Percentiles rank a stretch among this genome's conserved stretches.
Evolutionary conservation across 148 eudicot genomes (phyloP).

Genomic region (Rhododendron ovatum): DNA sequence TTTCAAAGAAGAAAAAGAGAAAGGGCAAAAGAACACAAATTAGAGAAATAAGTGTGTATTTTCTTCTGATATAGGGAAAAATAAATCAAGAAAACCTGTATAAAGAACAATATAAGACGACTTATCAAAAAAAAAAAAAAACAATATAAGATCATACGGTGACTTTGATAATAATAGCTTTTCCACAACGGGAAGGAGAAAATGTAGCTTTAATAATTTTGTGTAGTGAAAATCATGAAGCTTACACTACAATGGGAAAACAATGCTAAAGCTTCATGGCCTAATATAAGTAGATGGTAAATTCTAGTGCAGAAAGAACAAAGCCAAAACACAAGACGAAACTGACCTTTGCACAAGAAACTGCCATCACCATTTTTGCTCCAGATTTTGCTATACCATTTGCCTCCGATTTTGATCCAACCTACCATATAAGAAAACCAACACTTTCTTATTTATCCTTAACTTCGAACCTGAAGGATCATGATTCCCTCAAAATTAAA

Average conservation of each 20-base stretch:
- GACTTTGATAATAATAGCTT: neutral
- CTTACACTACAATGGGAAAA: neutral
- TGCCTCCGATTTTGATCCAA: slow-evolving; percentile 95
- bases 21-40: neutral
- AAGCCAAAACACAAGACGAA: neutral
- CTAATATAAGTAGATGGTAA: neutral
- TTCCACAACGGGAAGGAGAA: neutral
- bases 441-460: neutral
- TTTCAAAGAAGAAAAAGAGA: neutral
- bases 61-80: neutral
- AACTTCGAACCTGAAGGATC: neutral
- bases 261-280: neutral
- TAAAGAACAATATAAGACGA: neutral
- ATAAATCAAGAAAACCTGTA: neutral
- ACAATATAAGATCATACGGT: neutral
- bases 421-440: slow-evolving; percentile 37
- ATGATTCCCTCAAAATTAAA: neutral
- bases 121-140: neutral
- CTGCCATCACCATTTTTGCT: slow-evolving; percentile 99
- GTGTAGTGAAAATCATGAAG: neutral
- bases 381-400: slow-evolving; percentile 98
- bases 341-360: slow-evolving; percentile 91
- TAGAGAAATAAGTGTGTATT: neutral
- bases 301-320: neutral
- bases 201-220: neutral